Percentiles rank a stretch among this genome's conserved stretches.
These are phyloP conservation scores for Cyclotella choctawhatcheeana DNA, from an alignment of 108 stramenopile species.

Conservation along the genomic window DNA sequence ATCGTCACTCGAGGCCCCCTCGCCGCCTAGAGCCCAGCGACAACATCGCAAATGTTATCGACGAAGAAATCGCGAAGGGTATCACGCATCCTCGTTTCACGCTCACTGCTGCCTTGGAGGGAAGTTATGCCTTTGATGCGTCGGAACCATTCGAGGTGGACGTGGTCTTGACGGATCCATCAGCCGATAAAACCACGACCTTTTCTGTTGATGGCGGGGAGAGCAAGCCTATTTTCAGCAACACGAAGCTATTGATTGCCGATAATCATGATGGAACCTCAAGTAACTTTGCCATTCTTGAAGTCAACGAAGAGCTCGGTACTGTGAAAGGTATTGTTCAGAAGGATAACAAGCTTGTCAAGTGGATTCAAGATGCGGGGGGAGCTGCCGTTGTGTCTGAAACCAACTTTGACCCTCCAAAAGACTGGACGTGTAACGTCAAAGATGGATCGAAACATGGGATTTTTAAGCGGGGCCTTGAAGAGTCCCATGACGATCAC, in stretches of 20 bases:
- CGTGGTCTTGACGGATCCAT: constrained; percentile 2
- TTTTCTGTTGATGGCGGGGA: constrained; percentile 1
- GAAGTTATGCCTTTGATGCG: no score
- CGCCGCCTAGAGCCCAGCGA: not conserved
- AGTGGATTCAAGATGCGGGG: not conserved
- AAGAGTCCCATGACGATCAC: no score
- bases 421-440: not conserved
- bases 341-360: not conserved
- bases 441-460: no score
- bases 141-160: no score
- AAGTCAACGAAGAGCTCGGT: not conserved
- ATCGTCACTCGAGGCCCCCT: not conserved
- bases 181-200: not conserved
- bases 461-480: no score
- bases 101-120: not conserved
- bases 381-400: not conserved
- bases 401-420: not conserved
- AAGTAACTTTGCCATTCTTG: constrained; percentile 1
- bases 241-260: not conserved
- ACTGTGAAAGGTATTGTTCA: not conserved
- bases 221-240: not conserved
- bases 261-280: no score
- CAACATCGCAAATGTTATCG: not conserved
- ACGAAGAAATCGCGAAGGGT: not conserved
- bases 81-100: not conserved